Evolutionary conservation across 495 filamentous ascomycete species (phyloP), one percentile per base, ranked within the genome.

Genomic region (Cryomyces antarcticus): DNA sequence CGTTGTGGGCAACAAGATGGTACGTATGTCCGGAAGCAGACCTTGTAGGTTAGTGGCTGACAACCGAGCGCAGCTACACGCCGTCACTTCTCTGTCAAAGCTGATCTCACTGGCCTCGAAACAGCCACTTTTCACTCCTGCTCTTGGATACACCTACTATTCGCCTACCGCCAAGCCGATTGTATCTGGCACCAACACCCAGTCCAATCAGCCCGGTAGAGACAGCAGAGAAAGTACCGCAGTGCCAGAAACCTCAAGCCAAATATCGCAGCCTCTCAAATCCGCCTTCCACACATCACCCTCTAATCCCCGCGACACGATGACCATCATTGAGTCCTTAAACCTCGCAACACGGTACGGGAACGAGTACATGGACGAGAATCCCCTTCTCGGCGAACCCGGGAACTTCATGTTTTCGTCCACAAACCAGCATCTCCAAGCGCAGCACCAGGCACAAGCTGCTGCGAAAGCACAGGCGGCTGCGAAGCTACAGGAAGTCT

Each of bases 301-400:
- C 11, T 12, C 43, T 17, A 29, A 24, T 6, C 36, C 39, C 37
- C 39, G 37, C 31, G 53, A 49, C 48, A 31, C 46, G 5, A 46
- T 52, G 13, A 35, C 57, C 28, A 53, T 62, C 41, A 30, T 51
- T 10, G 11, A 51, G 7, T 52, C 48, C n/a, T 46, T 60, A 24
- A 28, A 39, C 3, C 46, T 54, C 36, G 27, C 51, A 12, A 29
- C 46, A 36, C 35, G 42, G 10, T 58, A 53, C 49, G 49, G 47
- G 30, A 41, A 51, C 39, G 87, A 96, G 42, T 93, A 73, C 58
- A 85, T 89, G 74, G 85, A 97, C 58, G 85, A 93, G 56, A 89
- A 78, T 49, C 84, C 85, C 3, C 71, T 93, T 39, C 73, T 79
- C 1, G 87, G 87, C 38, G 77, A 81, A 51, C 87, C 87, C 0